A percentile compares a stretch with the other conserved stretches of the same genome.
These are phyloP conservation scores for Lasiosphaeria miniovina DNA, from an alignment of 495 filamentous ascomycete genomes.

Conservation along the genomic window DNA sequence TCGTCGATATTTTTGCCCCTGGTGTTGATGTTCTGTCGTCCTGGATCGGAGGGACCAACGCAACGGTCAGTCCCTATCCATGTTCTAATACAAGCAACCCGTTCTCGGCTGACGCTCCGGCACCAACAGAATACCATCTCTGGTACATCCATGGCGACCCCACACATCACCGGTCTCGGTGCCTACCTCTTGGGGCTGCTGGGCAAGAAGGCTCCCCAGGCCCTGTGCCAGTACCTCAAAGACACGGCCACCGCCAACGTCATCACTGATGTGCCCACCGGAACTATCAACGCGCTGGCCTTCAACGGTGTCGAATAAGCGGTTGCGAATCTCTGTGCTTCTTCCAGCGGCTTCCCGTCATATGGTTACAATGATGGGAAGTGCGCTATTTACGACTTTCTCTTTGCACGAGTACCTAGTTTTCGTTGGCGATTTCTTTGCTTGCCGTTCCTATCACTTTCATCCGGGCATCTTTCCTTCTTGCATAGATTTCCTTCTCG, in stretches of 20 bases:
- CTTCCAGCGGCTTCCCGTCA: too few relatives aligned
- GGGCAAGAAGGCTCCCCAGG: constrained; percentile 41
- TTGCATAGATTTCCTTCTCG: too few relatives aligned
- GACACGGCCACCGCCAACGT: constrained; percentile 33
- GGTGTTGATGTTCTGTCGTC: constrained; percentile 52
- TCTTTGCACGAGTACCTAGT: too few relatives aligned
- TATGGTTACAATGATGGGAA: too few relatives aligned
- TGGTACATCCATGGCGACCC: constrained; percentile 64
- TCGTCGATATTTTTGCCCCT: constrained; percentile 63
- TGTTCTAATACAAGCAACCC: not conserved
- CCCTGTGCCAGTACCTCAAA: constrained; percentile 40
- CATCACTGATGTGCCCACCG: constrained; percentile 36
- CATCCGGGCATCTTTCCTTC: too few relatives aligned
- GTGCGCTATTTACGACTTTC: too few relatives aligned
- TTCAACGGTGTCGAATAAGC: constrained; percentile 38
- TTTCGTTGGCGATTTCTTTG: too few relatives aligned
- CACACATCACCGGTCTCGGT: constrained; percentile 59
- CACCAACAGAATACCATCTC: constrained; percentile 52
- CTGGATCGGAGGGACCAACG: constrained; percentile 52
- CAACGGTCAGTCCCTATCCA: constrained; percentile 20
- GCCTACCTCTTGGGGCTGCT: constrained; percentile 54
- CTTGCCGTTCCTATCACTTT: too few relatives aligned
- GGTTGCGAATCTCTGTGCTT: too few relatives aligned
- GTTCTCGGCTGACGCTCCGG: not conserved
- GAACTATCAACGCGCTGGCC: constrained; percentile 46